These are phyloP conservation scores for Ophiostoma sp. DNA, from an alignment of 2,329 filamentous ascomycete species.

Conservation along the genomic window DNA sequence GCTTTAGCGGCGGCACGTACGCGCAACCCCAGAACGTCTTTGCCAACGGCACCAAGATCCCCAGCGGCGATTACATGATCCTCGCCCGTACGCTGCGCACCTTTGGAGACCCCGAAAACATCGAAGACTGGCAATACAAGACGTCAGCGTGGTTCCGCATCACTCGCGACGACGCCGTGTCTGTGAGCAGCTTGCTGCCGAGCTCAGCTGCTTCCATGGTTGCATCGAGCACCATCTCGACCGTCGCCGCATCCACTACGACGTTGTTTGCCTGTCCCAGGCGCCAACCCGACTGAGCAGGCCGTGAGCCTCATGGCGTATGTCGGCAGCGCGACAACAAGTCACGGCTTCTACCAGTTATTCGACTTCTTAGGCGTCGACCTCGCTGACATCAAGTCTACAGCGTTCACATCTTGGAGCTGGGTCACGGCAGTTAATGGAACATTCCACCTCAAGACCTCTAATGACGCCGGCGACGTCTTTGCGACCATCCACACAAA, in stretches of 20 bases:
- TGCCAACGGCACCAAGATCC: conserved; percentile 22
- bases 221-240: not conserved
- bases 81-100: conserved; percentile 26
- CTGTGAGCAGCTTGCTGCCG: not conserved
- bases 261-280: not conserved
- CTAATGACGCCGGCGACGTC: not conserved
- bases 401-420: not conserved
- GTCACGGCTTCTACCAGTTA: not conserved
- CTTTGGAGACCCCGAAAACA: conserved; percentile 25
- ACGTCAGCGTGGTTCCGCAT: not conserved
- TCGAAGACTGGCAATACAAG: conserved; percentile 24
- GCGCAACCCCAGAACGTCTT: conserved; percentile 18
- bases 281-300: not conserved
- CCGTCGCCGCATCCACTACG: not conserved
- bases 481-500: not conserved
- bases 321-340: not conserved
- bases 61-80: conserved; percentile 25
- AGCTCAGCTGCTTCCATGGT: not conserved
- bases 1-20: not conserved
- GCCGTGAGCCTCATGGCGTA: not conserved
- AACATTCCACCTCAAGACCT: not conserved
- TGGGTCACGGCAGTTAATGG: not conserved
- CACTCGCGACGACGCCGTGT: not conserved
- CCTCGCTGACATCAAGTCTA: not conserved
- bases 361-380: conserved; percentile 1